Evolutionary conservation across 306 rosid species (phyloP).

Genomic region (Casuarina equisetifolia): DNA sequence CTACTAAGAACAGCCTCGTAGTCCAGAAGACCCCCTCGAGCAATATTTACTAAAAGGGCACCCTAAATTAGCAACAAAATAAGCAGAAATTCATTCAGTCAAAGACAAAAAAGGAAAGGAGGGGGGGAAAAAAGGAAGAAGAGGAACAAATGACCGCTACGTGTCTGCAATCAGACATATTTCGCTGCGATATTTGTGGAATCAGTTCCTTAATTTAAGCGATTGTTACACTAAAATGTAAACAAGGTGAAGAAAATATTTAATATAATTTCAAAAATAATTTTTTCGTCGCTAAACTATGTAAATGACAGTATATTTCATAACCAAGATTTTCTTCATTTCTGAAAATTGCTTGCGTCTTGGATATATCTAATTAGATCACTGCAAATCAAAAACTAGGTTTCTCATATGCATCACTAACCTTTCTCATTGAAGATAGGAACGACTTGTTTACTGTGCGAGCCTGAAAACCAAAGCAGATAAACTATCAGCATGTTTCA

Average conservation of each 20-base stretch:
- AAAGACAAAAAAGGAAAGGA: background rate
- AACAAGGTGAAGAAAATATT: background rate
- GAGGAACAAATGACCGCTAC: too few relatives aligned
- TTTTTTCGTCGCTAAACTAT: background rate
- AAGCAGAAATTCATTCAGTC: background rate
- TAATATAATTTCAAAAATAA: background rate
- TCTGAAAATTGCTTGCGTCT: background rate
- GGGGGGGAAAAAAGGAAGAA: background rate
- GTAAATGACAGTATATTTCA: background rate
- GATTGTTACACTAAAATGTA: background rate
- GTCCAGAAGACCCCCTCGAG: constrained; percentile 71
- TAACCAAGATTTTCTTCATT: background rate
- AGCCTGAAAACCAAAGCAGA: constrained; percentile 50
- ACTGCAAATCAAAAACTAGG: background rate
- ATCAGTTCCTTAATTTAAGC: background rate
- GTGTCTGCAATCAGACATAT: background rate
- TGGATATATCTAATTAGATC: background rate
- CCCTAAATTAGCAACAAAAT: constrained; percentile 49
- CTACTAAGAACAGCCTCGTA: constrained; percentile 55
- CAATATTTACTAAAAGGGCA: constrained; percentile 72
- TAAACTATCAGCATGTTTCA: constrained; percentile 12
- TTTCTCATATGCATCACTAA: constrained; percentile 20
- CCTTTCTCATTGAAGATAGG: constrained; percentile 89
- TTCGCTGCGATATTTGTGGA: background rate
- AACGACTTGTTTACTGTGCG: constrained; percentile 62